Conservation (phyloP, 2,329 filamentous ascomycete genomes). For the Nemania sp. region DNA sequence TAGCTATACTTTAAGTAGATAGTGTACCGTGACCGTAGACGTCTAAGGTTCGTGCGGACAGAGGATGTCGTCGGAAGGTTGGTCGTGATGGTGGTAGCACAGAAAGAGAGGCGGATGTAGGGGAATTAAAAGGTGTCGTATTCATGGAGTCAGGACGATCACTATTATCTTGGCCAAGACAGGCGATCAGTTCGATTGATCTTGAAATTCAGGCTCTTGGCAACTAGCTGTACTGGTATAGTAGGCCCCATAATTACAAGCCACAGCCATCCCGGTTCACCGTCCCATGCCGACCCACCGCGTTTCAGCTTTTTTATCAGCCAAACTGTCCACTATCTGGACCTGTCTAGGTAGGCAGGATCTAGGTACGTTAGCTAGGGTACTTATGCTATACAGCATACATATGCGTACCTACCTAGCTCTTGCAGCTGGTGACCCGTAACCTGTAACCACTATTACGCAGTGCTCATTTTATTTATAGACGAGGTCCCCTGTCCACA, state of each 20-base stretch:
- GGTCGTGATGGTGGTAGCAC: constrained; percentile 15
- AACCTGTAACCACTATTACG: too few species aligned
- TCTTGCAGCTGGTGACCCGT: too few species aligned
- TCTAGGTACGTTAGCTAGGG: too few species aligned
- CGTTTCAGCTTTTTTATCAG: constrained; percentile 30
- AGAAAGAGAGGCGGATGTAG: constrained; percentile 11
- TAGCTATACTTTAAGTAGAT: too few species aligned
- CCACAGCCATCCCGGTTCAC: constrained; percentile 24
- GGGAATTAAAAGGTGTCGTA: constrained; percentile 46
- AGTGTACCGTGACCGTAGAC: background rate
- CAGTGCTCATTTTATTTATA: too few species aligned
- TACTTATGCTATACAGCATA: too few species aligned
- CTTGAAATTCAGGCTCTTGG: constrained; percentile 41
- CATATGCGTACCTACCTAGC: too few species aligned
- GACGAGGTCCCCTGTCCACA: too few species aligned
- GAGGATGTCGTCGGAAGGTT: constrained; percentile 15
- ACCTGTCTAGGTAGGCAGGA: background rate
- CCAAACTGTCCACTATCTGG: background rate
- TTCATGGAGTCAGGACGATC: constrained; percentile 41
- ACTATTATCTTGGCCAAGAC: constrained; percentile 27
- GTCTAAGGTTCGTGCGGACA: constrained; percentile 4
- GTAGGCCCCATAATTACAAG: constrained; percentile 36
- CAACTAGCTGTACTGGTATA: constrained; percentile 12
- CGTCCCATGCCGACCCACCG: constrained; percentile 23
- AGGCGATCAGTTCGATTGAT: constrained; percentile 22